Evolutionary conservation across 2,329 filamentous ascomycete species (phyloP).

Genomic region (Spiromastix sp.): DNA sequence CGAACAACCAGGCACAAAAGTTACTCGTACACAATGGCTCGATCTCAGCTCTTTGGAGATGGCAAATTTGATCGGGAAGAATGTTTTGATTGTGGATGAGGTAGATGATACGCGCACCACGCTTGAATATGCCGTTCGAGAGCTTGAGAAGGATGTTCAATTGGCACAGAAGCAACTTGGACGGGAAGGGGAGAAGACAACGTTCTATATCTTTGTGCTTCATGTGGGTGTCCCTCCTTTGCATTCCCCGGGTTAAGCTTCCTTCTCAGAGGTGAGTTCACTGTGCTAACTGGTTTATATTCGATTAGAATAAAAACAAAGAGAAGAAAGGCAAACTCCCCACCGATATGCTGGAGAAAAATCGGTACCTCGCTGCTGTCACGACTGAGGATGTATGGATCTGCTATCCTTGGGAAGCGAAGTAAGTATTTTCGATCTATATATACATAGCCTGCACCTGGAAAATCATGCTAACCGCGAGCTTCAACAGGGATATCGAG

Average conservation of each 20-base stretch:
- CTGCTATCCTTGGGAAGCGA: conserved; percentile 97
- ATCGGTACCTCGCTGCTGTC: conserved; percentile 71
- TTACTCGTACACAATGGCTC: conserved; percentile 96
- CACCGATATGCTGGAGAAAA: conserved; percentile 59
- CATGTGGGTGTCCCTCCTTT: conserved; percentile 51
- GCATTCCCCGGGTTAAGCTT: neutral
- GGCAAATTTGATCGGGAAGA: conserved; percentile 82
- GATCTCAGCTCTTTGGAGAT: conserved; percentile 80
- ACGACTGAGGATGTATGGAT: conserved; percentile 96
- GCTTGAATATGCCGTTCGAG: conserved; percentile 83
- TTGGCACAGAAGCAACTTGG: conserved; percentile 64
- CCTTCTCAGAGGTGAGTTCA: neutral
- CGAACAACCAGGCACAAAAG: conserved; percentile 79
- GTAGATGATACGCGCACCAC: conserved; percentile 93
- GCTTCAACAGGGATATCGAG: conserved; percentile 60
- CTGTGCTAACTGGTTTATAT: conserved; percentile 6
- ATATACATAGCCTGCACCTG: neutral
- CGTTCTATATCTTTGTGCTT: conserved; percentile 90
- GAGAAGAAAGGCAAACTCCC: conserved; percentile 82
- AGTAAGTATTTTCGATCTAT: conserved; percentile 33
- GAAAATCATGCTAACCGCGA: neutral
- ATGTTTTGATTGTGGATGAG: conserved; percentile 86
- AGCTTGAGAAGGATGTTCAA: conserved; percentile 91
- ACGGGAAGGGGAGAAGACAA: conserved; percentile 59
- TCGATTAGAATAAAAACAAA: conserved; percentile 84